A percentile compares a stretch with the other conserved stretches of the same genome.
Evolutionary conservation across 441 rosid species (phyloP).

Genomic region (Erodium chrysanthum): DNA sequence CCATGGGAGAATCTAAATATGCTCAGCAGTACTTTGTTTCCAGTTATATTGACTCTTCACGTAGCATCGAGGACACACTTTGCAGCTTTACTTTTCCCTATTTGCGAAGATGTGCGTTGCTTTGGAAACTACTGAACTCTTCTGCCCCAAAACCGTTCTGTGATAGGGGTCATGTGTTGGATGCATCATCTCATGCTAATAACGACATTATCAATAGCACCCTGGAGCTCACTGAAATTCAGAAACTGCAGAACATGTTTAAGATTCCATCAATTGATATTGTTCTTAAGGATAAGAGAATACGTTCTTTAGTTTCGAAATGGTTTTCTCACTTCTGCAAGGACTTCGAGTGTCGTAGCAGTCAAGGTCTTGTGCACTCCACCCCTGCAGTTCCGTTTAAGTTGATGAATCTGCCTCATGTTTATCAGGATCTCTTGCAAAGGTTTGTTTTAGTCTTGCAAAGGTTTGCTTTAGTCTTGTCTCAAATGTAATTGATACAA

Average conservation of each 20-base stretch:
- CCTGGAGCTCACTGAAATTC: slow-evolving; percentile 54
- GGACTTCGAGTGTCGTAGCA: slow-evolving; percentile 33
- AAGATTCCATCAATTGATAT: slow-evolving; percentile 55
- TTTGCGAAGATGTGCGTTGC: slow-evolving; percentile 87
- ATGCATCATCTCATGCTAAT: slow-evolving; percentile 27
- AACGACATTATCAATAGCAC: slow-evolving; percentile 29
- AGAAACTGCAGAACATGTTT: slow-evolving; percentile 62
- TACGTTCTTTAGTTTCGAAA: slow-evolving; percentile 41
- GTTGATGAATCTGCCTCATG: slow-evolving; percentile 72
- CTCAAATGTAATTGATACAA: slow-evolving; percentile 17
- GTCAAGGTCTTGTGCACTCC: slow-evolving; percentile 32
- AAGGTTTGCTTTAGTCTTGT: slow-evolving; percentile 45
- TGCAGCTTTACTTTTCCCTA: slow-evolving; percentile 67
- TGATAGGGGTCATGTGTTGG: slow-evolving; percentile 29
- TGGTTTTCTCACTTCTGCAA: slow-evolving; percentile 65
- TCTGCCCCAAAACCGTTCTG: slow-evolving; percentile 45
- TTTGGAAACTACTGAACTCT: slow-evolving; percentile 69
- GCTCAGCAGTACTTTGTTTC: slow-evolving; percentile 45
- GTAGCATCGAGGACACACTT: slow-evolving; percentile 42
- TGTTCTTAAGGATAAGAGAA: slow-evolving; percentile 46
- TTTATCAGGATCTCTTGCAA: slow-evolving; percentile 80
- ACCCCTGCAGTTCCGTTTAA: slow-evolving; percentile 69
- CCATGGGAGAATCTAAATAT: slow-evolving; percentile 44
- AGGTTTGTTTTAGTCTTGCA: slow-evolving; percentile 46
- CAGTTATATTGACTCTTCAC: slow-evolving; percentile 36